Base-by-base conservation (phyloP, 805 yeast species). In the Spathaspora passalidarum region DNA sequence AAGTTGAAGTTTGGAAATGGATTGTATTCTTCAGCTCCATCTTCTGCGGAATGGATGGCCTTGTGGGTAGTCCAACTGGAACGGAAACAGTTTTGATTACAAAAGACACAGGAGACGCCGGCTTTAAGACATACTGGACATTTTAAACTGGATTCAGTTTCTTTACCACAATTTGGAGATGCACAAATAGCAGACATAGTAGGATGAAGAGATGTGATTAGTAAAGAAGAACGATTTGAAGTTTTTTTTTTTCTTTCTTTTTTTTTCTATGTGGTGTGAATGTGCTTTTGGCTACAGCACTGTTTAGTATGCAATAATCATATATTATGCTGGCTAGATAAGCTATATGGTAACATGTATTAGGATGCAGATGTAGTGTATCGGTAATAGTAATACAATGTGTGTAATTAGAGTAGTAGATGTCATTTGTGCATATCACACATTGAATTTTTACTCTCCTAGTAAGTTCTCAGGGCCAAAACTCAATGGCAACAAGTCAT, bases 41-140 rank as follows among this genome's bases (percentile, higher is more conserved):
- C 82, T 50, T 79, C 79, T 11, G 61, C 54, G 22, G 73, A 73
- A 62, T 91, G 97, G 44, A 82, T 70, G 22, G 81, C 76, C 69
- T 90, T 91, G 63, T 92, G 99, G 13, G 73, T 63, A 13, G 77
- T 66, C 81, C 89, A 87, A 38, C 80, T 71, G 39, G 84, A 69
- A 60, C 86, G 81, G 71, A 88, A 92, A 65, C 99, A 92, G 1
- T 68, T 68, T 53, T 91, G 96, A 59, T 82, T 78, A 69, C 99
- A 94, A 66, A 92, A 94, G 16, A 76, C 76, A 41, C 79, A 71
- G 35, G 75, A 71, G 42, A 79, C 55, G 13, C 82, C 88, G 49
- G 75, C 76, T 60, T 94, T 91, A 50, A 94, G 68, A 66, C 99
- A 94, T 13, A 91, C 73, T 0, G 99, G 99, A 65, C 99, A 94